These are phyloP conservation scores for Chlorella ohadii DNA, from an alignment of 139 green algal genomes.

Conservation along the genomic window DNA sequence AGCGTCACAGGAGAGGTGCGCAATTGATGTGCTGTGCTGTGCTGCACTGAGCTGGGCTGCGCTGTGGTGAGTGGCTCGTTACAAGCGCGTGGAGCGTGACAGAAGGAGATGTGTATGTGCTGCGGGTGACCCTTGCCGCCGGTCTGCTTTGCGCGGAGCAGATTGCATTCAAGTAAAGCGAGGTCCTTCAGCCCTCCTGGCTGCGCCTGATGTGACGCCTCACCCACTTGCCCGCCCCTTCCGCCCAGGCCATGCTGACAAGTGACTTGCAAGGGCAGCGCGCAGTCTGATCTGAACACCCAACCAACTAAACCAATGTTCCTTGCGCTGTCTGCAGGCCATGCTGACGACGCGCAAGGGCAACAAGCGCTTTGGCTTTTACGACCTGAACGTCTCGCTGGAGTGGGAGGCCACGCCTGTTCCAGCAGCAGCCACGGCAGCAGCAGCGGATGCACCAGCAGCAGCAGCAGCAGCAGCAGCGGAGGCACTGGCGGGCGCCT, in stretches of 20 bases:
- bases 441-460: neutral
- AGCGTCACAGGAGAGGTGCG: slow-evolving; percentile 34
- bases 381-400: slow-evolving; percentile 75
- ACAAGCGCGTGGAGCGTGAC: too few species aligned
- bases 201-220: too few species aligned
- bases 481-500: neutral
- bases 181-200: too few species aligned
- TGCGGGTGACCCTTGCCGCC: neutral
- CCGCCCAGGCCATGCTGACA: too few species aligned
- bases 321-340: slow-evolving; percentile 48
- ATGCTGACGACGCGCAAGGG: slow-evolving; percentile 77
- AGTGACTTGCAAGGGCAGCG: too few species aligned
- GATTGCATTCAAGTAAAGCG: too few species aligned
- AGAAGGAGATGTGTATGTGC: neutral
- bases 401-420: slow-evolving; percentile 57
- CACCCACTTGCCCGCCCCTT: too few species aligned
- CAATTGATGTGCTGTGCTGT: neutral
- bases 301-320: too few species aligned
- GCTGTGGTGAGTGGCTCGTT: too few species aligned
- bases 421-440: slow-evolving; percentile 18
- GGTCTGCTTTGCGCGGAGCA: too few species aligned
- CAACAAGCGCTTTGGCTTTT: slow-evolving; percentile 82
- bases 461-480: neutral
- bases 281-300: too few species aligned
- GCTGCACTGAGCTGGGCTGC: neutral